Conservation (phyloP, 192 early-diverging fungal genomes). For the Spinellus fusiger region DNA sequence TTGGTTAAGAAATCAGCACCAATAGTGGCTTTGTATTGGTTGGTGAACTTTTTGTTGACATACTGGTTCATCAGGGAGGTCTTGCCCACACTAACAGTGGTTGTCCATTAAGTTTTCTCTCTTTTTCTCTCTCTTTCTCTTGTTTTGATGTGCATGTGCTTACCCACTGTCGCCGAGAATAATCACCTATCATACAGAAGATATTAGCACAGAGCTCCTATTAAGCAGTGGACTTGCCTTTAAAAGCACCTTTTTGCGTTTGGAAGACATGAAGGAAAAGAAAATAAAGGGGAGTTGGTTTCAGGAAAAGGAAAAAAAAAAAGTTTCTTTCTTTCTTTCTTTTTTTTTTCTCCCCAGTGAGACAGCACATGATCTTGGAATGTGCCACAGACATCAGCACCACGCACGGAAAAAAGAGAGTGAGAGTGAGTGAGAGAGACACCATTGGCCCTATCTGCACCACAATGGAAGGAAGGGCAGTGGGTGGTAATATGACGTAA, state of each 20-base stretch:
- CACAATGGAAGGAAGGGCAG: no score
- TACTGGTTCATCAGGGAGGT: slow-evolving; percentile 99
- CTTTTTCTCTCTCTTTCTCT: background rate
- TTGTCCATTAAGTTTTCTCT: background rate
- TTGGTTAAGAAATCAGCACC: slow-evolving; percentile 99
- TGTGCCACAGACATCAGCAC: no score
- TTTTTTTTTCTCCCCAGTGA: no score
- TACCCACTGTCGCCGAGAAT: slow-evolving; percentile 82
- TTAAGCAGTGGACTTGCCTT: slow-evolving; percentile 30
- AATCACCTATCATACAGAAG: slow-evolving; percentile 51
- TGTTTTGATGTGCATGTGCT: slow-evolving; percentile 1
- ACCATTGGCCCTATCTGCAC: no score
- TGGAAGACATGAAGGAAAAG: slow-evolving; percentile 18
- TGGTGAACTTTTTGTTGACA: slow-evolving; percentile 93
- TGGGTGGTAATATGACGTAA: no score
- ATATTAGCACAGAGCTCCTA: background rate
- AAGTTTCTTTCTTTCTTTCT: no score
- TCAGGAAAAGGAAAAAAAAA: no score
- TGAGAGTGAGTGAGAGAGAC: no score
- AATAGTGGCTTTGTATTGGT: slow-evolving; percentile 98
- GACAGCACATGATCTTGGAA: no score
- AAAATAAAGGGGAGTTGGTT: no score
- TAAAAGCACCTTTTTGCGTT: slow-evolving; percentile 48
- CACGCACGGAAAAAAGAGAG: no score
- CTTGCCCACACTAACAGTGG: slow-evolving; percentile 72